Base-by-base conservation (phyloP, 306 rosid genomes). In the Sechiopsis laciniata region DNA sequence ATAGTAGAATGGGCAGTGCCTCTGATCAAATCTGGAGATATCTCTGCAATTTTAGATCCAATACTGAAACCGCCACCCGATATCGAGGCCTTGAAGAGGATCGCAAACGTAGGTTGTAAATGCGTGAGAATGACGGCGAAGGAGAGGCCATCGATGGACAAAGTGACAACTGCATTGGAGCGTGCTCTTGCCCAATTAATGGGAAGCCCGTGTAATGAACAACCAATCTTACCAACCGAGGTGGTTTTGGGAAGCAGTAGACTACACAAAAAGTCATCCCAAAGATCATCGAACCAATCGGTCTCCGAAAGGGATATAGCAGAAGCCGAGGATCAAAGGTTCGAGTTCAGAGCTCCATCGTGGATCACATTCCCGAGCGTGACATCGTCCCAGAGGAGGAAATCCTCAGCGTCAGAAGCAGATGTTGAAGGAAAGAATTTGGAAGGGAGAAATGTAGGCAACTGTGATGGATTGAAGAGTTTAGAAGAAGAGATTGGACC, bases 1-100 rank as follows among this genome's bases (percentile, higher is more conserved):
- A 89, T 94, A 68, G 98, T 94, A 51, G 95, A 94, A 80, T 94
- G 97, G 98, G 97, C 96, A 22, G 98, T 87, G 71, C 98, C 98
- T 14, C 58, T 90, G 70, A 87, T 94, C 71, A 88, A 85, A 58
- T 77, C 96, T 7, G 95, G 95, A 37, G 95, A 89, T 24, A 78
- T 87, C 48, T 62, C 77, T 0, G 53, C 87, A 7, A 83, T 90
- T 17, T 69, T 89, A 59, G 98, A 94, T 68, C 98, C 92, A 0
- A 86, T 73, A 76, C 50, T 89, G 55, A 93, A 90, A 76, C 86
- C 66, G 20, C 97, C 98, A n/a, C 2, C 87, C 35, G 91, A 90
- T 82, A 8, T 83, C 7, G 98, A 89, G 76, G 89, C 97, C 19
- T 79, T 94, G 88, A 90, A 85, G 68, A 88, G 95, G 82, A 94